phyloP scores from a whole-genome alignment of 768 basidiomycete species.

The Hygrocybe coccinea region DNA sequence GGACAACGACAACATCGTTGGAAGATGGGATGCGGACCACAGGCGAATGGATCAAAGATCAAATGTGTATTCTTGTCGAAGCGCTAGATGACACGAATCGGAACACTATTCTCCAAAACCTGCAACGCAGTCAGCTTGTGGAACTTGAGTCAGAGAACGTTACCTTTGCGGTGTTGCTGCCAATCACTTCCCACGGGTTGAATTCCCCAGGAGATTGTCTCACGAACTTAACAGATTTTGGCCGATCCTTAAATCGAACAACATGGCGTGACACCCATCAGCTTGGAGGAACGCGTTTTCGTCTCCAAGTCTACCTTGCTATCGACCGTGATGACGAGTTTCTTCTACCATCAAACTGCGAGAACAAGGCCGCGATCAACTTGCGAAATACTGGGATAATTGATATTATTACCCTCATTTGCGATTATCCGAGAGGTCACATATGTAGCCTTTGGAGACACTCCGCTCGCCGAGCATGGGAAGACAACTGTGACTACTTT shows the following conservation, averaged over 20 bases:
- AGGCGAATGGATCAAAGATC: conserved; percentile 41
- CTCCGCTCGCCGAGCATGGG: conserved; percentile 44
- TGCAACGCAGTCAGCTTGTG: conserved; percentile 37
- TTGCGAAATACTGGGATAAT: conserved; percentile 36
- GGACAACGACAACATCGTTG: conserved; percentile 40
- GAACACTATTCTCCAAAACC: conserved; percentile 15
- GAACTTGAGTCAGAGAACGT: conserved; percentile 30
- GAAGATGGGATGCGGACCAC: conserved; percentile 46
- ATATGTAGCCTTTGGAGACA: conserved; percentile 53
- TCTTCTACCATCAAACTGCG: conserved; percentile 20
- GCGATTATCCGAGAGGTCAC: conserved; percentile 40
- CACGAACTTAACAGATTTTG: conserved; percentile 38
- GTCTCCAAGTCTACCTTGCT: conserved; percentile 45
- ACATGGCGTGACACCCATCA: conserved; percentile 41
- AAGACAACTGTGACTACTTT: conserved; percentile 46
- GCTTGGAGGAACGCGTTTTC: conserved; percentile 29
- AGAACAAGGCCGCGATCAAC: conserved; percentile 33
- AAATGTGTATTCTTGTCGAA: conserved; percentile 24
- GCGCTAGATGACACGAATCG: not conserved
- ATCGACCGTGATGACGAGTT: conserved; percentile 48
- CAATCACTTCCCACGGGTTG: conserved; percentile 50
- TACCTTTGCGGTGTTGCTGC: conserved; percentile 51
- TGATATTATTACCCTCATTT: conserved; percentile 34
- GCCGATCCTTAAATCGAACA: conserved; percentile 40
- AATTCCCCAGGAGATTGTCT: conserved; percentile 36